Conservation (phyloP, 2,329 filamentous ascomycete genomes). For the Colletotrichum sp. region DNA sequence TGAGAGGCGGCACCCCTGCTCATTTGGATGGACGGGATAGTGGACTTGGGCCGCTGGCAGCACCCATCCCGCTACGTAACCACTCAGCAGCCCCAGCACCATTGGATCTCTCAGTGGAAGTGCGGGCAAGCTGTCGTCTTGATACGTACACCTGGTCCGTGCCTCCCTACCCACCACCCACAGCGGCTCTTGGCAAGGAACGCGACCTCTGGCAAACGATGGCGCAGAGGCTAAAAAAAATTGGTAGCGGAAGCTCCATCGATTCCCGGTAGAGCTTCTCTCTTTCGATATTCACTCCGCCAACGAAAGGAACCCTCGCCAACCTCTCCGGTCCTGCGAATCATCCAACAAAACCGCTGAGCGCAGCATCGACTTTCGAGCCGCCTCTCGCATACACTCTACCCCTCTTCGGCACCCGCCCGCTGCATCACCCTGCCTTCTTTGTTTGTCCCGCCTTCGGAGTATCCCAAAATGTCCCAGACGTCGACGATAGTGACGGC, state of each 20-base stretch:
- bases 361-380: neutral
- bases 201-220: conserved; percentile 15
- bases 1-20: conserved; percentile 3
- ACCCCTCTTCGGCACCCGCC: neutral
- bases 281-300: conserved; percentile 10
- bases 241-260: conserved; percentile 23
- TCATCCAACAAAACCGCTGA: neutral
- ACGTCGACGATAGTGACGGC: conserved; percentile 61
- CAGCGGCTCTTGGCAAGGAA: conserved; percentile 9
- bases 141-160: conserved; percentile 1
- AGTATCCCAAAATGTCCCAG: conserved; percentile 30
- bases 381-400: neutral
- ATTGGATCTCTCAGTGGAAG: neutral
- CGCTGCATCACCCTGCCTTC: neutral
- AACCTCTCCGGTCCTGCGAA: neutral
- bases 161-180: conserved; percentile 1
- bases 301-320: neutral
- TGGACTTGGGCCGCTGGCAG: neutral
- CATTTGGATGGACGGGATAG: neutral
- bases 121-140: neutral
- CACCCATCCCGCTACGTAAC: conserved; percentile 15
- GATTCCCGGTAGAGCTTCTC: conserved; percentile 21
- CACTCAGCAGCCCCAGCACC: neutral
- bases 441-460: conserved; percentile 19
- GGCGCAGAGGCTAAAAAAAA: conserved; percentile 23